Conservation (phyloP, 2,329 filamentous ascomycete species). For the Colletotrichum liaoningense region DNA sequence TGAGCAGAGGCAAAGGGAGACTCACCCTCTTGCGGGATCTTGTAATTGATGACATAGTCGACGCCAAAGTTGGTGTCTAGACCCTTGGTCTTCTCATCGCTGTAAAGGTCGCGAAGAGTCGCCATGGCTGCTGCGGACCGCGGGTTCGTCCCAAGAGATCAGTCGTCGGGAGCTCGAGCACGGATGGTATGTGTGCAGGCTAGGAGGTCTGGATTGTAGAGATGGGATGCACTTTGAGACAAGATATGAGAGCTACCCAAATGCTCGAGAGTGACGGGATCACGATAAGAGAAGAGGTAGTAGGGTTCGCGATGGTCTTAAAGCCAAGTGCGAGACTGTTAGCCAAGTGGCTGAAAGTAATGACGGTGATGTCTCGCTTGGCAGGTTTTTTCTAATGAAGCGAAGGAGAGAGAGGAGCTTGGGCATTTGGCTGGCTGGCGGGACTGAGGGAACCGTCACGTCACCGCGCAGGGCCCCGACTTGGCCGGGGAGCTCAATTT, state of each 20-base stretch:
- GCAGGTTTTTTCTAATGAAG: conserved; percentile 32
- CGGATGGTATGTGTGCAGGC: conserved; percentile 5
- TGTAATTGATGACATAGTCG: conserved; percentile 89
- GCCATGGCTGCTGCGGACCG: conserved; percentile 28
- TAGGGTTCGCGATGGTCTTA: background rate
- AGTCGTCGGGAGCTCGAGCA: conserved; percentile 25
- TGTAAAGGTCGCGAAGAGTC: conserved; percentile 33
- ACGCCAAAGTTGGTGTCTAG: conserved; percentile 60
- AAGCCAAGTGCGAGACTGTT: background rate
- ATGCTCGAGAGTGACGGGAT: background rate
- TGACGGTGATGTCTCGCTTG: conserved; percentile 35
- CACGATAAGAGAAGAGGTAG: background rate
- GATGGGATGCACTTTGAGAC: conserved; percentile 17
- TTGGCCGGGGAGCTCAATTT: conserved; percentile 18
- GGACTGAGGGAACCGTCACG: conserved; percentile 24
- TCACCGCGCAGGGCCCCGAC: conserved; percentile 32
- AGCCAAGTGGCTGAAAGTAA: conserved; percentile 31
- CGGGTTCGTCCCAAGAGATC: conserved; percentile 25
- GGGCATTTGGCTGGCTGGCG: conserved; percentile 2
- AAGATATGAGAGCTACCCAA: background rate
- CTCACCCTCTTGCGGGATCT: conserved; percentile 75
- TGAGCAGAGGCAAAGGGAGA: background rate
- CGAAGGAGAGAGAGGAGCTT: conserved; percentile 19
- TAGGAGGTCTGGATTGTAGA: background rate
- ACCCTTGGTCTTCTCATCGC: conserved; percentile 32